Conservation (phyloP, 257 asterid species). For the Salvia miltiorrhiza region DNA sequence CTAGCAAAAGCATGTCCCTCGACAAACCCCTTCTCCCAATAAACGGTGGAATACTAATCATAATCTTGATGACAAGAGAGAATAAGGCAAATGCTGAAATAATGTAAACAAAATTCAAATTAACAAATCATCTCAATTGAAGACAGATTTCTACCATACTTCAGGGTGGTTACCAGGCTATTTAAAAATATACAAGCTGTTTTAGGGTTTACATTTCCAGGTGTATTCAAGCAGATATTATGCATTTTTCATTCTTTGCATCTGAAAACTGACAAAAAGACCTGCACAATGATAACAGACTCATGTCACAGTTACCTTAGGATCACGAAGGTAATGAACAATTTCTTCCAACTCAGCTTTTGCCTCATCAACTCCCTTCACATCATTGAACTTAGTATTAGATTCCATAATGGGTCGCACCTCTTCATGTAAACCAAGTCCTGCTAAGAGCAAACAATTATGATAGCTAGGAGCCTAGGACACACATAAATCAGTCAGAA, state of each 20-base stretch:
- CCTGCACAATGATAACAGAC: neutral
- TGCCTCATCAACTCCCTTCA: slow-evolving; percentile 98
- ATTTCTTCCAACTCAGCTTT: slow-evolving; percentile 92
- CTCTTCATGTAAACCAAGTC: slow-evolving; percentile 87
- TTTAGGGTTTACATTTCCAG: neutral
- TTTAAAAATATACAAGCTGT: neutral
- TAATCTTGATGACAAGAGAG: neutral
- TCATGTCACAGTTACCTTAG: slow-evolving; percentile 54
- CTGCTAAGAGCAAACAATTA: slow-evolving; percentile 30
- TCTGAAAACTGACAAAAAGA: neutral
- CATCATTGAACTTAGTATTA: slow-evolving; percentile 78
- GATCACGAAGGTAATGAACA: slow-evolving; percentile 97
- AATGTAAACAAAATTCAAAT: neutral
- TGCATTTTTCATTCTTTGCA: neutral
- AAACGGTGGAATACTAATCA: neutral
- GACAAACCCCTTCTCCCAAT: neutral
- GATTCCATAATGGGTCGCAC: slow-evolving; percentile 85
- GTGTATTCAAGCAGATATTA: neutral
- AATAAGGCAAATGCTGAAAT: neutral
- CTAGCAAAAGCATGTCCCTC: neutral
- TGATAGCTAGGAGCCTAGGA: slow-evolving; percentile 14
- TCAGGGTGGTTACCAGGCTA: neutral
- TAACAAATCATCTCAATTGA: neutral
- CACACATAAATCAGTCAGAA: neutral
- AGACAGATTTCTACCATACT: neutral